phyloP scores from a whole-genome alignment of 2,329 filamentous ascomycete species.

The Dothideomycetidae sp. region DNA sequence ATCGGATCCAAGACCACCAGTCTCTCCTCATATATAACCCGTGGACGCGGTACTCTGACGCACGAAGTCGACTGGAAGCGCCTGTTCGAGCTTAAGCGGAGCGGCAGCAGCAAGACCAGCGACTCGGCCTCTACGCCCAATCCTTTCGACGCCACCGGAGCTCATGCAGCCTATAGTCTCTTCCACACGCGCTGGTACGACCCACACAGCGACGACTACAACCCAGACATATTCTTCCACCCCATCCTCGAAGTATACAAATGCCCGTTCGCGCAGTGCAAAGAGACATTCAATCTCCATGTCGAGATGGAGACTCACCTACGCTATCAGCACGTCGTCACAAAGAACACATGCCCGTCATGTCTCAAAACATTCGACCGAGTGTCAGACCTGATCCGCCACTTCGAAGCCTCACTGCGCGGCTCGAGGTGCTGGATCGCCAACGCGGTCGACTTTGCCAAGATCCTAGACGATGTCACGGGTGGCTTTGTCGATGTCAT shows the following conservation, averaged over 20 bases:
- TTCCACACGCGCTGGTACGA: conserved; percentile 33
- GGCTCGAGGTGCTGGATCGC: conserved; percentile 23
- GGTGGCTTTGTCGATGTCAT: conserved; percentile 26
- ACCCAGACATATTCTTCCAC: conserved; percentile 34
- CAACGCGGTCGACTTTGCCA: conserved; percentile 22
- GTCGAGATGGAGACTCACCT: conserved; percentile 26
- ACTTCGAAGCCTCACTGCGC: conserved; percentile 25
- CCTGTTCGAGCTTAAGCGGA: too few relatives aligned
- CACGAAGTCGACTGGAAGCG: too few relatives aligned
- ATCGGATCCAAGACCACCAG: too few relatives aligned
- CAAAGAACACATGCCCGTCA: conserved; percentile 24
- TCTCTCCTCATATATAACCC: too few relatives aligned
- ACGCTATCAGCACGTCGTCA: conserved; percentile 22
- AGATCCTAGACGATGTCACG: conserved; percentile 26
- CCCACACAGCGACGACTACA: conserved; percentile 36
- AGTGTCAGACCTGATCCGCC: conserved; percentile 24
- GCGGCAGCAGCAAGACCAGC: conserved; percentile 11
- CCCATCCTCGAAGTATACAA: conserved; percentile 31
- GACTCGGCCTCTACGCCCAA: background rate
- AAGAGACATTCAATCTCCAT: conserved; percentile 19
- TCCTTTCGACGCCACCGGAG: background rate
- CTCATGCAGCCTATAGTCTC: conserved; percentile 21
- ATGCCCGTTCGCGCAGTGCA: conserved; percentile 42
- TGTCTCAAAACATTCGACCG: conserved; percentile 30
- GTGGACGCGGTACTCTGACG: too few relatives aligned